phyloP scores from a whole-genome alignment of 495 filamentous ascomycete species.

The Evansstolkia leycettana region DNA sequence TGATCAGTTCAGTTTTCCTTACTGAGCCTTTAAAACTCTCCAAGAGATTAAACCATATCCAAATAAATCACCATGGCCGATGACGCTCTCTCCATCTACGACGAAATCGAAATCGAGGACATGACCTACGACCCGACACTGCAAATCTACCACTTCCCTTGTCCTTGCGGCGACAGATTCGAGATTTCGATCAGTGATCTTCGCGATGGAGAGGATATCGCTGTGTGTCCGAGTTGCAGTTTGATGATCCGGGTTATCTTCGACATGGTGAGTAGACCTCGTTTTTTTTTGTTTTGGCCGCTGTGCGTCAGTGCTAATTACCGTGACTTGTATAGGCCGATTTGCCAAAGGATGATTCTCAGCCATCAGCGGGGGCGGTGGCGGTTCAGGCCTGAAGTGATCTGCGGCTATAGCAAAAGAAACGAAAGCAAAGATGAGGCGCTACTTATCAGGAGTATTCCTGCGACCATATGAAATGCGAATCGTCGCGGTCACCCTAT shows the following conservation, averaged over 20 bases:
- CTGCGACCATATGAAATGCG: no score
- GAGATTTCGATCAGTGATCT: constrained; percentile 81
- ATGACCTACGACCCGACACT: constrained; percentile 81
- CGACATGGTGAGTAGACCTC: constrained; percentile 51
- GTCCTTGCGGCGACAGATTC: constrained; percentile 94
- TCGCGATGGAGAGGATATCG: constrained; percentile 80
- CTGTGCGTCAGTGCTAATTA: neutral
- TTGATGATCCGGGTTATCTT: constrained; percentile 94
- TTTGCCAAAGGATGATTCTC: constrained; percentile 28
- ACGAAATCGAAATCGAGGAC: constrained; percentile 99
- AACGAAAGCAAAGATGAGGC: no score
- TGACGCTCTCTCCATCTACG: constrained; percentile 67
- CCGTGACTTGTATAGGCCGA: constrained; percentile 19
- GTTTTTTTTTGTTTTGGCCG: neutral
- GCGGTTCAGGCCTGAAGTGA: constrained; percentile 30
- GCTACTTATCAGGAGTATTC: no score
- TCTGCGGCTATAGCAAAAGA: no score
- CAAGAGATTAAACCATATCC: neutral
- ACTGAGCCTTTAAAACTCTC: neutral
- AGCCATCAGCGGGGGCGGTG: constrained; percentile 19
- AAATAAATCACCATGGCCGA: constrained; percentile 45
- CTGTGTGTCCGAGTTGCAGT: constrained; percentile 91
- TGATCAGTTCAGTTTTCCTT: no score
- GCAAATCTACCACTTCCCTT: constrained; percentile 89
- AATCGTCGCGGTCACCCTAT: no score